Conservation (phyloP, 2,329 filamentous ascomycete species). For the Peltaster fructicola region DNA sequence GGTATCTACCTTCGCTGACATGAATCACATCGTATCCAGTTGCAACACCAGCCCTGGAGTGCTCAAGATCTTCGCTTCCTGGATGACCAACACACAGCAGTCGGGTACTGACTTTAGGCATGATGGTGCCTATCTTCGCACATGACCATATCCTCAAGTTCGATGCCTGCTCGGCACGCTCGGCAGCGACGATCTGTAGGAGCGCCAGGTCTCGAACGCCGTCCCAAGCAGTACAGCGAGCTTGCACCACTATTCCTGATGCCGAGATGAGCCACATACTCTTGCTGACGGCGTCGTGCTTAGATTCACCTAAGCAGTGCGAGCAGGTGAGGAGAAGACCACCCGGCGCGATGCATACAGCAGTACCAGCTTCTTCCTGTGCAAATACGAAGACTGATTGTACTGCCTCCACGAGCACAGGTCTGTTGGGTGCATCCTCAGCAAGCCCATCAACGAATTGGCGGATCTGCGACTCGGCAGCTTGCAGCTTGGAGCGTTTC, state of each 20-base stretch:
- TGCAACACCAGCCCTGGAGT: constrained; percentile 14
- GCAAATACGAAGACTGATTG: constrained; percentile 27
- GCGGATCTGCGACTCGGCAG: no score
- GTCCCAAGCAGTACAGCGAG: constrained; percentile 27
- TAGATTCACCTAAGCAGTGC: constrained; percentile 31
- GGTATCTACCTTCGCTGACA: constrained; percentile 27
- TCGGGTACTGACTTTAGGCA: constrained; percentile 6
- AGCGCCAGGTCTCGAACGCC: constrained; percentile 29
- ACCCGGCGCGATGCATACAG: constrained; percentile 28
- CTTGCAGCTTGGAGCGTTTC: background rate
- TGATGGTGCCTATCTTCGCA: constrained; percentile 3
- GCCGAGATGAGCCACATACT: constrained; percentile 27
- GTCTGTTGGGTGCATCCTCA: no score
- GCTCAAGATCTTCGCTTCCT: constrained; percentile 29
- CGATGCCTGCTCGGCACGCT: constrained; percentile 6
- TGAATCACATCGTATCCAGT: constrained; percentile 32
- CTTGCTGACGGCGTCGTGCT: constrained; percentile 18
- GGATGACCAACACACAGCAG: constrained; percentile 26
- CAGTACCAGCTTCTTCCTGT: constrained; percentile 33
- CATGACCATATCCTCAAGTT: no score
- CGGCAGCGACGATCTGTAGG: constrained; percentile 24
- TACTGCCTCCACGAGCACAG: constrained; percentile 5
- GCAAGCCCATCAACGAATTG: no score
- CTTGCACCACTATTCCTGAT: constrained; percentile 23
- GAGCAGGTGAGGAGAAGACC: constrained; percentile 34